Evolutionary conservation across 2,329 filamentous ascomycete genomes (phyloP), one percentile per base, ranked within the genome.

Genomic region (Fusarium sp.): DNA sequence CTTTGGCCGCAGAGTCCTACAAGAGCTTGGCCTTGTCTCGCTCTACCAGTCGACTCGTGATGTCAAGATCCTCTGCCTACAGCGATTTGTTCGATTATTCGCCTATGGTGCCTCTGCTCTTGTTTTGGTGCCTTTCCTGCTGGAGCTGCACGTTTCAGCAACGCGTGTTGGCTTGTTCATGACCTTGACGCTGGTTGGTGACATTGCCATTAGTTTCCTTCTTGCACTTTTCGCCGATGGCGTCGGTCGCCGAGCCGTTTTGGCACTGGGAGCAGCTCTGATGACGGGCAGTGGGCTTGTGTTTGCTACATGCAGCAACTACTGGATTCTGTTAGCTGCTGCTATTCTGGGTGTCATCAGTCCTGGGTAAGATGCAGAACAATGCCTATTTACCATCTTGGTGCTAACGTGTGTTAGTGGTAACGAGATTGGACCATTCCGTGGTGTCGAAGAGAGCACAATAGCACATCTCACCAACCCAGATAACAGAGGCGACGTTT

Each of bases 381-480:
- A 11, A 2, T 5, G 1, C n/a, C n/a, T n/a, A n/a, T n/a, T n/a
- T n/a, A n/a, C n/a, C n/a, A n/a, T n/a, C n/a, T n/a, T 10, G 2
- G 6, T 48, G 24, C 34, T 61, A 5, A 53, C 2, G 9, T 52
- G 12, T 7, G 2, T 39, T n/a, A 85, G 84, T 68, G 86, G 86
- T 7, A 87, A 85, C 53, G 86, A 89, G 68, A 88, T 88, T 49
- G 86, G 85, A 0, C 86, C 86, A 0, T 88, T 89, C 58, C 78
- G 83, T 35, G 85, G 86, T 35, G 79, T 88, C 26, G 86, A 88
- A 68, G 86, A 88, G 73, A 85, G 83, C 13, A 81, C 83, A 6
- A 74, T 88, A 2, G 85, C 86, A 0, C 85, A 88, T 38, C 75
- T 88, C 4, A 85, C 82, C 0, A 70, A 74, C 1, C 65, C 78